Conservation (phyloP, 129 eudicot genomes). For the Lactuca sativa region DNA sequence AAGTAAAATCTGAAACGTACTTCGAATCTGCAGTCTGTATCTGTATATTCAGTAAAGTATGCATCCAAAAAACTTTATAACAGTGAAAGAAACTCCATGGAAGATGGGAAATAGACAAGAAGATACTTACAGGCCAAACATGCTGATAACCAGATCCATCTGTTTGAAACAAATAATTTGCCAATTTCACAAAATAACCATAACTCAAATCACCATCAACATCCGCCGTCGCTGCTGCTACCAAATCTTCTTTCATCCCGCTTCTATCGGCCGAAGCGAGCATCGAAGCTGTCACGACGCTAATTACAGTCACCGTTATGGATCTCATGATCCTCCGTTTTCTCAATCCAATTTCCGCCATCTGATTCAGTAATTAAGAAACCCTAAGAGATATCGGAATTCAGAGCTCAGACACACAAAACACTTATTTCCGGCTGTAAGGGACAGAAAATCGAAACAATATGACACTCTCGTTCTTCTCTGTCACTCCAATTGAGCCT, state of each 20-base stretch:
- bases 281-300: constrained; percentile 49
- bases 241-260: constrained; percentile 24
- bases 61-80: neutral
- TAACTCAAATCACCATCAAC: constrained; percentile 24
- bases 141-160: constrained; percentile 76
- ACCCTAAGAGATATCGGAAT: neutral
- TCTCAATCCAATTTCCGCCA: constrained; percentile 42
- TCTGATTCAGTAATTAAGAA: constrained; percentile 17
- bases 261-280: constrained; percentile 70
- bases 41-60: neutral
- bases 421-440: neutral
- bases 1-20: neutral
- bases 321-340: constrained; percentile 49
- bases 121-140: constrained; percentile 90
- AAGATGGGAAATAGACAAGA: neutral
- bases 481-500: neutral
- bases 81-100: neutral
- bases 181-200: constrained; percentile 28
- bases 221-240: constrained; percentile 8
- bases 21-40: neutral
- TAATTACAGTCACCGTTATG: constrained; percentile 36
- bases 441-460: neutral
- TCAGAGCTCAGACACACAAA: neutral
- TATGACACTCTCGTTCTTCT: neutral
- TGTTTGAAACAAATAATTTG: constrained; percentile 58